Base-by-base conservation (phyloP, 805 yeast genomes). In the Yarrowia hollandica region DNA sequence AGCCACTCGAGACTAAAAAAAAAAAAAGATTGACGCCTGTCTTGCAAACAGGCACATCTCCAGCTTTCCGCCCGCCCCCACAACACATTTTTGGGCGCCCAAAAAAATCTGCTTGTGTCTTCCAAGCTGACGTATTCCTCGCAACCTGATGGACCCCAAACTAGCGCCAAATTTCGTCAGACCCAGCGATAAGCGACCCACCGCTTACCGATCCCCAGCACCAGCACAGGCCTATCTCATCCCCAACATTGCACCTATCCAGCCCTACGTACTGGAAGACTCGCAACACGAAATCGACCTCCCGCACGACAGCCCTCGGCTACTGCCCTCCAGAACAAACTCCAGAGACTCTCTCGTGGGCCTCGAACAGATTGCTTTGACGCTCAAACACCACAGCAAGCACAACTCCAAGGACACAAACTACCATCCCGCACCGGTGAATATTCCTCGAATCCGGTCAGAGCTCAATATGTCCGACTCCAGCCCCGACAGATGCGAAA, bases 141-240 rank as follows among this genome's bases (percentile, higher is more conserved):
- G 16, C 16, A 39, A 39, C 54, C 54, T 30, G 35, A 90, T 90
- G 98, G 98, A 91, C 70, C 98, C 98, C 19, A 86, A 92, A 4
- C 82, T 85, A 72, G 97, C 90, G 64, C 96, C 96, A 16, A 84
- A 90, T 71, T 91, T 90, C 71, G 82, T 84, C 52, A 96, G 96
- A 10, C 96, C 96, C 0, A 83, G 90, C 14, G 79, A 83, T 58
- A 79, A 82, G 63, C 82, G 82, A 46, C 75, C 81, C 60, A 63
- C 62, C 11, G 61, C 65, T 31, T 52, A 35, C 58, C 63, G 63
- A 25, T 64, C 68, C 31, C 72, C 71, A 25, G 63, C 63, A 37
- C 62, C 65, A 31, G 71, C 69, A 4, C 69, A 70, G 31, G 64
- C 65, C 60, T 56, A 52, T 31, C 54, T 48, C 38, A 65, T 66